Evolutionary conservation across 306 rosid species (phyloP), one percentile per base, ranked within the genome.

Genomic region (Abrus pulchellus): DNA sequence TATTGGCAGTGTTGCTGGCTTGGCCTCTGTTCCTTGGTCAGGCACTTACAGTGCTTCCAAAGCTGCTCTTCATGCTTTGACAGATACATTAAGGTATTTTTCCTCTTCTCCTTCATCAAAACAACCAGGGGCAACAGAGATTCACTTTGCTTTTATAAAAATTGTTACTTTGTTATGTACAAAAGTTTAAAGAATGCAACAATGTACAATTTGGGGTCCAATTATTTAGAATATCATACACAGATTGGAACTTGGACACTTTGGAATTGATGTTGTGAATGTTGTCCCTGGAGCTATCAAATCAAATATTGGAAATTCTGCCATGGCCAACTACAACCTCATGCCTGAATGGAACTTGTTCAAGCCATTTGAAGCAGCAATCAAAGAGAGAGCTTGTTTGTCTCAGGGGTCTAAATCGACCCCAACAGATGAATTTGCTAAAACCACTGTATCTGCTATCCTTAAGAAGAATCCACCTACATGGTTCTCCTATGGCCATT

Each of bases 221-320:
- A 20, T 20, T 20, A 20, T 20, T 20, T 20, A 20, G 20, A 20
- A 44, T 45, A 68, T 56, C 12, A 44, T 49, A 10, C n/a, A 49
- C 80, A 57, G 94, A 79, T 52, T 91, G 87, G 97, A 94, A 78
- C 88, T 94, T 1, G 79, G 72, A 48, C 97, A 80, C 48, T 91
- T 90, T 4, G 97, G 97, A 71, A 94, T 94, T 68, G 85, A 90
- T 66, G 97, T 94, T 75, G 88, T 94, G 53, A 87, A 84, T 43
- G 93, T 94, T 61, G 94, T 88, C 60, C 97, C 98, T 3, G 98
- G 98, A 69, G 94, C 87, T 53, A 67, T 92, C 49, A 92, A 50
- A 74, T 94, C 98, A 44, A 94, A 94, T 72, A 67, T 94, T 12
- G 98, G 94, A 75, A 75, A 62, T 52, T 73, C 93, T 38, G 91